Evolutionary conservation across 306 rosid genomes (phyloP).

Genomic region (Prunus salicina): DNA sequence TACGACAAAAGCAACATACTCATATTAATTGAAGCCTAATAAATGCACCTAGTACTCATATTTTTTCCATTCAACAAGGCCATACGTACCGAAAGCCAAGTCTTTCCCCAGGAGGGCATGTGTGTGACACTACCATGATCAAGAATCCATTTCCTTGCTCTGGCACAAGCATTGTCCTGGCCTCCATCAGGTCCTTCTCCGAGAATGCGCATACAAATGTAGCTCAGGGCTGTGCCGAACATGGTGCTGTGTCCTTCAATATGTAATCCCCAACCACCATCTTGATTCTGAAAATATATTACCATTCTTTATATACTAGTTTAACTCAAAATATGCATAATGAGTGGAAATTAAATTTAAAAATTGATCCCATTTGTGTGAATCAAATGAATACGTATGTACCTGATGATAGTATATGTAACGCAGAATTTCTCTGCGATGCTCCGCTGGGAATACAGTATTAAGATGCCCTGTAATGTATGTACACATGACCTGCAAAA

Average conservation of each 20-base stretch:
- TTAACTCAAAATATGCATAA: too few species aligned
- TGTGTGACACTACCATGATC: constrained; percentile 60
- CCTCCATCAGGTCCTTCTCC: constrained; percentile 64
- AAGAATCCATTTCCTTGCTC: constrained; percentile 70
- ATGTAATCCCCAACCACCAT: constrained; percentile 88
- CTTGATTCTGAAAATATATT: constrained; percentile 50
- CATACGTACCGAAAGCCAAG: constrained; percentile 67
- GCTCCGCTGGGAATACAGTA: constrained; percentile 35
- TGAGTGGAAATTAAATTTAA: neutral
- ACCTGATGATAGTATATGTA: constrained; percentile 70
- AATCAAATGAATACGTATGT: neutral
- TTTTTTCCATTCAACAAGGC: too few species aligned
- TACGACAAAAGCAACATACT: too few species aligned
- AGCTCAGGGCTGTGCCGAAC: constrained; percentile 63
- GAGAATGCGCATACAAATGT: constrained; percentile 65
- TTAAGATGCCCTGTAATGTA: constrained; percentile 64
- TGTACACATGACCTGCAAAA: constrained; percentile 49
- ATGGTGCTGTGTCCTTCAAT: constrained; percentile 75
- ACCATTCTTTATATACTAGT: neutral
- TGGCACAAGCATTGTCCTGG: constrained; percentile 50
- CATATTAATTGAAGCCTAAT: too few species aligned
- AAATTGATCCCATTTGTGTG: neutral
- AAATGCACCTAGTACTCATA: too few species aligned
- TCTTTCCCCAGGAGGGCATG: constrained; percentile 79
- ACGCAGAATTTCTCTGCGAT: constrained; percentile 64